Conservation (phyloP, 2,329 filamentous ascomycete genomes). For the Penicillium sp. region DNA sequence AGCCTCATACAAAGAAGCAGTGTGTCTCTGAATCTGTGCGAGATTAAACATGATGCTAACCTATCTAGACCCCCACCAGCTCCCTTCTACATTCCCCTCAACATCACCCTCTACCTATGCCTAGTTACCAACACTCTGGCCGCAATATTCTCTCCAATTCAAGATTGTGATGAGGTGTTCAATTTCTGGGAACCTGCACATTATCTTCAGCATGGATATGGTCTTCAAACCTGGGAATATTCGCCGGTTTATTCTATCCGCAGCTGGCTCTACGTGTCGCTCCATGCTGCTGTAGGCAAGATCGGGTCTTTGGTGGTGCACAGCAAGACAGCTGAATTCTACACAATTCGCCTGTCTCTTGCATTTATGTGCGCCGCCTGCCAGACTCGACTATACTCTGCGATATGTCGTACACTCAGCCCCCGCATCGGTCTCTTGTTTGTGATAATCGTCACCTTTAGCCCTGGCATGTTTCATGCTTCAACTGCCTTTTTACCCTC, state of each 20-base stretch:
- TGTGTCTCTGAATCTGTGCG: conserved; percentile 10
- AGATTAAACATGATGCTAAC: conserved; percentile 17
- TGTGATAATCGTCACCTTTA: conserved; percentile 70
- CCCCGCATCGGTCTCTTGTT: conserved; percentile 83
- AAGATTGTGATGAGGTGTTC: conserved; percentile 98
- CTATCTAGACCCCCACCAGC: conserved; percentile 31
- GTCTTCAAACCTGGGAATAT: conserved; percentile 98
- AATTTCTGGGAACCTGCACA: conserved; percentile 99
- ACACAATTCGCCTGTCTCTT: conserved; percentile 73
- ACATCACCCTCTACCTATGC: conserved; percentile 77
- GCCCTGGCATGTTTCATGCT: conserved; percentile 90
- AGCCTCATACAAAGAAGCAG: conserved; percentile 28
- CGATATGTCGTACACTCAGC: conserved; percentile 73
- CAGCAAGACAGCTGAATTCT: conserved; percentile 68
- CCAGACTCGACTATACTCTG: conserved; percentile 77
- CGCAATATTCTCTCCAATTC: conserved; percentile 82
- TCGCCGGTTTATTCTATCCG: conserved; percentile 91
- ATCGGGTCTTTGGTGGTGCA: conserved; percentile 56
- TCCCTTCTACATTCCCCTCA: conserved; percentile 66
- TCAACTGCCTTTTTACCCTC: conserved; percentile 84
- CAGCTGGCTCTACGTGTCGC: conserved; percentile 83
- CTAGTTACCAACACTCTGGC: conserved; percentile 70
- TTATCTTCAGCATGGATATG: conserved; percentile 88
- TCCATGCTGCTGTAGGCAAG: conserved; percentile 73
- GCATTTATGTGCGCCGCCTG: conserved; percentile 75